Conservation (phyloP, 1,139 yeast species). For the Sugiyamaella castrensis region DNA sequence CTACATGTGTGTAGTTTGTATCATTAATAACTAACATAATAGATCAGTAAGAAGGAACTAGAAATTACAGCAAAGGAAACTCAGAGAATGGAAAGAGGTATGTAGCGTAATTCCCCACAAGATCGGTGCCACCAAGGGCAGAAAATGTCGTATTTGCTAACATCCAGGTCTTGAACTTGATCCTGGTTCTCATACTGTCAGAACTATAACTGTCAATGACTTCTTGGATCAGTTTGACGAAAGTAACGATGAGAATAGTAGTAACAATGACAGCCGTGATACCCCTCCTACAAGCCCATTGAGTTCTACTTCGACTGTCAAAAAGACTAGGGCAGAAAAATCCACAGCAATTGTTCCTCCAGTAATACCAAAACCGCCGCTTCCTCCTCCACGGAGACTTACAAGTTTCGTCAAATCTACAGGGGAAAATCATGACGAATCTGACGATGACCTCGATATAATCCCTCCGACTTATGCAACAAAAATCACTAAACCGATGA, state of each 20-base stretch:
- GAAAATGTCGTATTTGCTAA: no score
- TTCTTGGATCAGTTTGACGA: conserved; percentile 27
- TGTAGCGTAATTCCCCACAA: no score
- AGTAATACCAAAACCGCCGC: conserved; percentile 2
- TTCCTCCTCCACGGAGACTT: conserved; percentile 10
- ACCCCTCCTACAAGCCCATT: conserved; percentile 17
- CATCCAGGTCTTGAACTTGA: conserved; percentile 25
- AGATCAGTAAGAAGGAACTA: conserved; percentile 29
- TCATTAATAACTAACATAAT: neutral
- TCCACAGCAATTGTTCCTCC: neutral
- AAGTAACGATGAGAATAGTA: conserved; percentile 1
- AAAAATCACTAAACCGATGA: conserved; percentile 21
- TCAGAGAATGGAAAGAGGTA: conserved; percentile 30
- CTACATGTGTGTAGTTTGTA: no score
- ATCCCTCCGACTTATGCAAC: conserved; percentile 26
- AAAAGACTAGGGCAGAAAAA: neutral
- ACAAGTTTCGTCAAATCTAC: conserved; percentile 13
- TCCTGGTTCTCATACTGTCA: conserved; percentile 29
- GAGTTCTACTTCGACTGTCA: neutral
- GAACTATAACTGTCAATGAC: conserved; percentile 25
- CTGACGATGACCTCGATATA: conserved; percentile 31
- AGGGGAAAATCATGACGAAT: conserved; percentile 16
- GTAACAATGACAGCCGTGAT: neutral
- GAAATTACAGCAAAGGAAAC: conserved; percentile 35
- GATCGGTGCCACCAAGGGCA: no score